Evolutionary conservation across 164 flowering plant species (phyloP).

Genomic region (Chimonanthus salicifolius): DNA sequence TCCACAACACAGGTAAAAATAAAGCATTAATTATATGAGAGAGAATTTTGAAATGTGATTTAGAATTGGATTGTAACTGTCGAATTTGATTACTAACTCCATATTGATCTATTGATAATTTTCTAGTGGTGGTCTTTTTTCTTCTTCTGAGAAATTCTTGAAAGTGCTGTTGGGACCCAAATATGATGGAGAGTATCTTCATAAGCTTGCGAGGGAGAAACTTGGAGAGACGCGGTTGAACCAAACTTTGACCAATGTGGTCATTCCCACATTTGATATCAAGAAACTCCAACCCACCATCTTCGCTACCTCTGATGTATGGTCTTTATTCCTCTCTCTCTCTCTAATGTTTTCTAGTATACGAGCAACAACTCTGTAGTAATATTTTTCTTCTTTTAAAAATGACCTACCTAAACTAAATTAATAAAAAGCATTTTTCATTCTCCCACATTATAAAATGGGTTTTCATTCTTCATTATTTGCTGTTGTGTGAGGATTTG

Average conservation of each 20-base stretch:
- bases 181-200: conserved; percentile 42
- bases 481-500: too few species aligned
- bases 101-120: background rate
- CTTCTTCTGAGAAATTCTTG: conserved; percentile 1
- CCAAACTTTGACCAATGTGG: conserved; percentile 36
- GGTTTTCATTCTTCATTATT: too few species aligned
- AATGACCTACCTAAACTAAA: too few species aligned
- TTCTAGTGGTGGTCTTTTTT: conserved; percentile 2
- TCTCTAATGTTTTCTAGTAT: too few species aligned
- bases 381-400: too few species aligned
- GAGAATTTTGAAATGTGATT: background rate
- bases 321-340: background rate
- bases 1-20: conserved; percentile 24
- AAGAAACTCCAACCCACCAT: conserved; percentile 21
- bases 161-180: conserved; percentile 25
- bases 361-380: too few species aligned
- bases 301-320: conserved; percentile 21
- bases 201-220: conserved; percentile 4
- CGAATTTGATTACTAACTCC: background rate
- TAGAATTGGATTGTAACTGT: background rate
- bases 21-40: background rate
- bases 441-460: too few species aligned
- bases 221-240: conserved; percentile 25
- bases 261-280: conserved; percentile 41
- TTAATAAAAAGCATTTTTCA: too few species aligned